Evolutionary conservation across 2,329 filamentous ascomycete genomes (phyloP), one percentile per base, ranked within the genome.

Genomic region (Fusarium sp.): DNA sequence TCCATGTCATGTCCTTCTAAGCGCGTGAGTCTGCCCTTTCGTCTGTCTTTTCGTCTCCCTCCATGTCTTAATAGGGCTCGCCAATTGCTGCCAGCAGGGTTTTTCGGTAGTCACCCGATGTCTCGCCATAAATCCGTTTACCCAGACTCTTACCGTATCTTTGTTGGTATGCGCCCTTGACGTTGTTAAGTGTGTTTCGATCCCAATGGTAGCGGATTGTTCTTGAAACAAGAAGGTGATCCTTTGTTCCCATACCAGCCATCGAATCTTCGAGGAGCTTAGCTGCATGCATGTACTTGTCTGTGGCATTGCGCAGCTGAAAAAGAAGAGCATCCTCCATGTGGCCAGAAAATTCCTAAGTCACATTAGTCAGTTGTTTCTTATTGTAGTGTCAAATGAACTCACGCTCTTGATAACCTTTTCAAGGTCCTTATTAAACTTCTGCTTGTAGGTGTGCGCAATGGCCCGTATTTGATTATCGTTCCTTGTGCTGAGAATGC

Each of bases 121-220:
- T 97, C 85, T 98, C 95, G 5, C 91, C 90, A 78, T 89, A 89
- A 77, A 98, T 93, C 52, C 94, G 86, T 62, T 85, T 85, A 15
- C 88, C 86, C 62, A 98, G 82, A 70, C 90, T 91, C 76, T 84
- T 89, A 74, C 88, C 87, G 81, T 92, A 97, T 50, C 87, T 87
- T 76, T 92, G 88, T 77, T 90, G 86, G 81, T 94, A 98, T 14
- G 93, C 94, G 1, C 86, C 87, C 82, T 93, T 94, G 63, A 97
- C 92, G 73, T 93, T 92, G 55, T 90, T 88, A 85, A 97, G 86
- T 74, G 93, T 89, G 60, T 85, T 86, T 41, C 87, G 86, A 78
- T 97, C 90, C 95, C 95, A 98, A 81, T 98, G 95, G 53, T 89
- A 86, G 27, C 93, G 87, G 3, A 98, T 89, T 7, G 96, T 87